A percentile compares a stretch with the other conserved stretches of the same genome.
Evolutionary conservation across 208 protist species (phyloP).

Genomic region (Acanthamoeba rhysodes): DNA sequence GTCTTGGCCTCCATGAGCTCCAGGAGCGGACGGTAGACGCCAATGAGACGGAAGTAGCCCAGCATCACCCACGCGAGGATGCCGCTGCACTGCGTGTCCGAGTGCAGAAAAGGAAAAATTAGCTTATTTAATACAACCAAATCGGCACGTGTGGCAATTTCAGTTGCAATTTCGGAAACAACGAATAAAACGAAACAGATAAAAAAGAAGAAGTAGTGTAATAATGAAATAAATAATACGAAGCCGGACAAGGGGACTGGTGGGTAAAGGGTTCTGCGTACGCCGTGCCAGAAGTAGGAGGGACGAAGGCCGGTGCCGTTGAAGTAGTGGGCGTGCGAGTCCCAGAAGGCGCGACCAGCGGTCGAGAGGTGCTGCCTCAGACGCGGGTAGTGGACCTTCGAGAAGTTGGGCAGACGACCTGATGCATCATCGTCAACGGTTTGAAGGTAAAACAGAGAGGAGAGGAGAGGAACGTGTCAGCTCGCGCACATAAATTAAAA

Average conservation of each 20-base stretch:
- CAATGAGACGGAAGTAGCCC: slow-evolving; percentile 43
- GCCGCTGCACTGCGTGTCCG: slow-evolving; percentile 18
- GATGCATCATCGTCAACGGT: neutral
- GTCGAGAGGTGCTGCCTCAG: slow-evolving; percentile 72
- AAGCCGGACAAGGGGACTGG: neutral
- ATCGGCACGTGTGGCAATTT: neutral
- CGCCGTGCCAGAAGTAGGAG: slow-evolving; percentile 57
- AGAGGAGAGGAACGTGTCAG: neutral
- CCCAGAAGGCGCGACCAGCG: slow-evolving; percentile 43
- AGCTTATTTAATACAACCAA: neutral
- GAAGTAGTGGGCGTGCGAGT: slow-evolving; percentile 72
- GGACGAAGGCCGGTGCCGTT: slow-evolving; percentile 57
- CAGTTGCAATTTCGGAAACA: neutral
- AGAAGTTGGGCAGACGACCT: slow-evolving; percentile 73
- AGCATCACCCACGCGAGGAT: slow-evolving; percentile 66
- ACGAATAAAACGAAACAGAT: neutral
- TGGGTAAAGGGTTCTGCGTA: neutral
- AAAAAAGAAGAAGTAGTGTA: slow-evolving; percentile 15
- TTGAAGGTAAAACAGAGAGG: neutral
- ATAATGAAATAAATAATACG: neutral
- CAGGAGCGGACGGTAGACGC: slow-evolving; percentile 55
- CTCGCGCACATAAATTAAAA: neutral
- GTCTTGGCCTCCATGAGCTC: slow-evolving; percentile 65
- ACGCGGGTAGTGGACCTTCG: slow-evolving; percentile 71
- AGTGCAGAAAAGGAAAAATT: neutral